These are phyloP conservation scores for Geosiphon pyriformis DNA, from an alignment of 192 early-diverging fungal genomes.

Conservation along the genomic window DNA sequence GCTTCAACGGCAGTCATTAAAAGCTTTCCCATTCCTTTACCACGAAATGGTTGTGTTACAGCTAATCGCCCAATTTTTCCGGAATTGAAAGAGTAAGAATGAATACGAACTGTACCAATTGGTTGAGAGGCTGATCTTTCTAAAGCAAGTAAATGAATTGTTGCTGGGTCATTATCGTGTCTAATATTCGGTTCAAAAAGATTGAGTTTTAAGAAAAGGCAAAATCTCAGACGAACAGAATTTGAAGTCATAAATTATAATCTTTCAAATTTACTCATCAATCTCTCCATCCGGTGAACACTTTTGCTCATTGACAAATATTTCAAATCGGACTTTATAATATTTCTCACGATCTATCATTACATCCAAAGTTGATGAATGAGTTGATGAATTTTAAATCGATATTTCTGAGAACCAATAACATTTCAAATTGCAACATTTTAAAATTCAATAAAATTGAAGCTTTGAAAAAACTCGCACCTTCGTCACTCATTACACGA, in stretches of 20 bases:
- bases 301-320: slow-evolving; percentile 18
- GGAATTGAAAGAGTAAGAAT: background rate
- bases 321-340: slow-evolving; percentile 2
- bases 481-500: no score
- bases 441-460: no score
- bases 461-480: no score
- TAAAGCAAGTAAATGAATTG: background rate
- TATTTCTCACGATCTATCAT: slow-evolving; percentile 1
- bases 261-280: slow-evolving; percentile 5
- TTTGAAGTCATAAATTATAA: background rate
- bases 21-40: background rate
- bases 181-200: background rate
- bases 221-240: background rate
- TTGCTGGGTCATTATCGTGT: background rate
- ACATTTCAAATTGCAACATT: no score
- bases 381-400: no score
- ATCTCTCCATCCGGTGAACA: background rate
- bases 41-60: background rate
- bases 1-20: background rate
- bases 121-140: background rate
- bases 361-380: background rate
- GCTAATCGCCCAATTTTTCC: slow-evolving; percentile 10
- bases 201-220: background rate
- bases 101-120: slow-evolving; percentile 12
- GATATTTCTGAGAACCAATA: no score